phyloP scores from a whole-genome alignment of 169 alveolate genomes.

The Cryptosporidium felis region DNA sequence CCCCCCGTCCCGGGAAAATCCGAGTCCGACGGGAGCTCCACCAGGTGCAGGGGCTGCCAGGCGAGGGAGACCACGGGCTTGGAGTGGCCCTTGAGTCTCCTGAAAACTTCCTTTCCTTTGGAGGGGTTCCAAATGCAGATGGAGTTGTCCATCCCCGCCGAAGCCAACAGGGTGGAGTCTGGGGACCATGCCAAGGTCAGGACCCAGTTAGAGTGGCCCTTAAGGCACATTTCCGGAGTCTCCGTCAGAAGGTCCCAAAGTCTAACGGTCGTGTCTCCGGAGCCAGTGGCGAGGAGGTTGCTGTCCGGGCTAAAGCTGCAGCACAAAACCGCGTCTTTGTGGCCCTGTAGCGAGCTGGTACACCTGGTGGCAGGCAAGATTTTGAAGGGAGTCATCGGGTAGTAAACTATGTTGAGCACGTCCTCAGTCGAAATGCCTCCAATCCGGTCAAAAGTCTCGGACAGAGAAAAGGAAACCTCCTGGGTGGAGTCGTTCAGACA shows the following conservation, averaged over 20 bases:
- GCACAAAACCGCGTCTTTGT: constrained; percentile 88
- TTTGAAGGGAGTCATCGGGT: constrained; percentile 83
- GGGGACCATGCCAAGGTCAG: constrained; percentile 92
- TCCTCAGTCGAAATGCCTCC: constrained; percentile 79
- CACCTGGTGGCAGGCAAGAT: constrained; percentile 91
- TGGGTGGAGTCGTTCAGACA: constrained; percentile 33
- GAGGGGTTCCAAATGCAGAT: constrained; percentile 86
- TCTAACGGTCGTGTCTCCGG: constrained; percentile 93
- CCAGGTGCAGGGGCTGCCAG: constrained; percentile 91
- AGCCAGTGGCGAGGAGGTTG: constrained; percentile 89
- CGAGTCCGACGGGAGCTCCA: constrained; percentile 73
- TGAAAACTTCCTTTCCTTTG: constrained; percentile 65
- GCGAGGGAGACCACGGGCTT: constrained; percentile 85
- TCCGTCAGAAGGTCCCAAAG: constrained; percentile 94
- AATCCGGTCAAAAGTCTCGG: constrained; percentile 25
- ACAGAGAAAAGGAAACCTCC: constrained; percentile 31
- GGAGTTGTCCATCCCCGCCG: constrained; percentile 91
- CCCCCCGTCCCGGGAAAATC: constrained; percentile 65
- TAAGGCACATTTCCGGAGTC: constrained; percentile 88
- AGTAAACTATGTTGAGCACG: constrained; percentile 79
- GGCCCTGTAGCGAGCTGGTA: constrained; percentile 90
- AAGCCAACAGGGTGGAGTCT: constrained; percentile 88
- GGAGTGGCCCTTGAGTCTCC: constrained; percentile 76
- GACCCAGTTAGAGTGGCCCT: constrained; percentile 94
- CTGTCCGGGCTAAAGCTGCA: constrained; percentile 92